Percentiles rank a stretch among this genome's conserved stretches.
Evolutionary conservation across 768 basidiomycete species (phyloP).

Genomic region (Lactarius tabidus): DNA sequence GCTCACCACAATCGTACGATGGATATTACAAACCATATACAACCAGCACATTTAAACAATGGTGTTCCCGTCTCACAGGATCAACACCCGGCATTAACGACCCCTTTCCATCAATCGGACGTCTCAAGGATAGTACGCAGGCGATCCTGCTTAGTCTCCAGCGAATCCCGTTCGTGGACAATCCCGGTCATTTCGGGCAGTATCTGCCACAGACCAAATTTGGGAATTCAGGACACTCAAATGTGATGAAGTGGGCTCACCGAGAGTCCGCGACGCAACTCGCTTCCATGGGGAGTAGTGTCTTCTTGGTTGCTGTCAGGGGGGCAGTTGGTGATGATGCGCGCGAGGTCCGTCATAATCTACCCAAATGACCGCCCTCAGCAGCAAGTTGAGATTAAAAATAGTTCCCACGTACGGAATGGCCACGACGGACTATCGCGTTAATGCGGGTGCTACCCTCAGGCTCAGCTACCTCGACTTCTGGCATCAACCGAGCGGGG

Average conservation of each 20-base stretch:
- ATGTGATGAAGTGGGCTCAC: neutral
- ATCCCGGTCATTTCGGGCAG: slow-evolving; percentile 10
- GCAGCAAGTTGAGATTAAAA: neutral
- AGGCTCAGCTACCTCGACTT: neutral
- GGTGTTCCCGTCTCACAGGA: neutral
- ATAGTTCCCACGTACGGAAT: slow-evolving; percentile 5
- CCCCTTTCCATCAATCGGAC: neutral
- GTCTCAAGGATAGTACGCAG: neutral
- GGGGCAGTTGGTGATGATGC: neutral
- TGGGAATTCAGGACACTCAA: neutral
- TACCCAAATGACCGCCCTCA: neutral
- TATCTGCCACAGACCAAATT: neutral
- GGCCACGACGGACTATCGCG: neutral
- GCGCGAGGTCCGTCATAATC: slow-evolving; percentile 13
- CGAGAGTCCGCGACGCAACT: slow-evolving; percentile 1
- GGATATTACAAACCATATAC: neutral
- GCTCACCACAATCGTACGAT: neutral
- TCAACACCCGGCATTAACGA: neutral
- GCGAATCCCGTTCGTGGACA: slow-evolving; percentile 8
- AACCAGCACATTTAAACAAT: neutral
- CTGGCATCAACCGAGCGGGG: neutral
- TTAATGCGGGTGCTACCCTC: neutral
- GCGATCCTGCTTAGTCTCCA: slow-evolving; percentile 8
- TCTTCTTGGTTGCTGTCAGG: neutral
- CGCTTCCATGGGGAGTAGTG: neutral